phyloP scores from a whole-genome alignment of 2,329 filamentous ascomycete genomes.

The Didymella arachidicola region DNA sequence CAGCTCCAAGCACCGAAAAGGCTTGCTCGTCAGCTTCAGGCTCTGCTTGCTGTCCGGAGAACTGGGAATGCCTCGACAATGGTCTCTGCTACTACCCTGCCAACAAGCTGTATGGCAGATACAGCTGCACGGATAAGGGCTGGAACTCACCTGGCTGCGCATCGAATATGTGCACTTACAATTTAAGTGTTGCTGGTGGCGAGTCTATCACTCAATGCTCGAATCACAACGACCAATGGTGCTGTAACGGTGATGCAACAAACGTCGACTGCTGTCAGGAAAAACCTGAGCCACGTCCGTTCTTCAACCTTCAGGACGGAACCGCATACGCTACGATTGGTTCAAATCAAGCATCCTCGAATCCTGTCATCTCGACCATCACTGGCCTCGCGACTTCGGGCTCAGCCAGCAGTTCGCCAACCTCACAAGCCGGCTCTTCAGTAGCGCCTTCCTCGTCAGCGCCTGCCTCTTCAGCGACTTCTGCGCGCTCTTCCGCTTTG shows the following conservation, averaged over 20 bases:
- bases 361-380: conserved; percentile 35
- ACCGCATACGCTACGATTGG: conserved; percentile 45
- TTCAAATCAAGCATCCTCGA: conserved; percentile 28
- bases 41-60: conserved; percentile 48
- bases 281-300: conserved; percentile 39
- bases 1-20: conserved; percentile 40
- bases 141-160: conserved; percentile 46
- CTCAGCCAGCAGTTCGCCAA: conserved; percentile 20
- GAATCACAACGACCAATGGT: conserved; percentile 46
- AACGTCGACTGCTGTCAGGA: conserved; percentile 47
- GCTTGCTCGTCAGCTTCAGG: conserved; percentile 45
- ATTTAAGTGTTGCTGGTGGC: conserved; percentile 34
- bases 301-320: conserved; percentile 45
- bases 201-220: conserved; percentile 46
- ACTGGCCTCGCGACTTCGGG: conserved; percentile 36
- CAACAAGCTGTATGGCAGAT: conserved; percentile 40
- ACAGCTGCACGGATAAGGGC: conserved; percentile 48
- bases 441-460: conserved; percentile 13
- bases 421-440: conserved; percentile 26
- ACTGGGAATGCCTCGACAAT: conserved; percentile 49
- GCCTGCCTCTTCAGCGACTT: conserved; percentile 5
- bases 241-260: conserved; percentile 43
- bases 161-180: conserved; percentile 47
- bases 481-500: conserved; percentile 12
- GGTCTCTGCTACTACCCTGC: conserved; percentile 46